Evolutionary conservation across 371 early-diverging fungal genomes (phyloP).

Genomic region (Mortierella sp.): DNA sequence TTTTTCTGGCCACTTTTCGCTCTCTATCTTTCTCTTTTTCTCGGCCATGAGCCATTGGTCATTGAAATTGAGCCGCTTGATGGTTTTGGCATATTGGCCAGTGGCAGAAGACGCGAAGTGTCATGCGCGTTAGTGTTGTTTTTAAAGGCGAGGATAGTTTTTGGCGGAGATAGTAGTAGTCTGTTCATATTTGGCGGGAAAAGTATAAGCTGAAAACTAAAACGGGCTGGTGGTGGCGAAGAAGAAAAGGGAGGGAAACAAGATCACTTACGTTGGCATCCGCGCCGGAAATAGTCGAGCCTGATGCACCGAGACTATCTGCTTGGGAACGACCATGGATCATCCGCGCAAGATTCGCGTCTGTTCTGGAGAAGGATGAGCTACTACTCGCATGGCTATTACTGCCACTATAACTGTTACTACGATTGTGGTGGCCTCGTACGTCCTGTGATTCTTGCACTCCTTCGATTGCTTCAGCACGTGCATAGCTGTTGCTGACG

Average conservation of each 20-base stretch:
- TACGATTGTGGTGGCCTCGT: constrained; percentile 2
- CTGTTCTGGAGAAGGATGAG: constrained; percentile 16
- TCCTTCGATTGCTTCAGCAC: not conserved
- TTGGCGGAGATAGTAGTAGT: too few relatives aligned
- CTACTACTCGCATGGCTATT: constrained; percentile 1
- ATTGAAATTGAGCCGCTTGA: too few relatives aligned
- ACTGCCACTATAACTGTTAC: constrained; percentile 3
- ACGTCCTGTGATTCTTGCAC: not conserved
- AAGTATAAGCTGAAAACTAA: too few relatives aligned
- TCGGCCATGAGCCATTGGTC: too few relatives aligned
- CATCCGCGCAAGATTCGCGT: not conserved
- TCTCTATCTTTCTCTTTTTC: too few relatives aligned
- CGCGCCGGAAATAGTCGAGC: not conserved
- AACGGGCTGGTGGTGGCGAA: not conserved
- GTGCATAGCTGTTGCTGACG: not conserved
- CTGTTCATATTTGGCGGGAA: constrained; percentile 1
- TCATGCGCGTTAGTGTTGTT: too few relatives aligned
- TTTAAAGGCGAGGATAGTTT: too few relatives aligned
- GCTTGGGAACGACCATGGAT: too few relatives aligned
- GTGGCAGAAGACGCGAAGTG: too few relatives aligned
- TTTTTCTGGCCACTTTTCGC: too few relatives aligned
- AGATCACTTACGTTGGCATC: constrained; percentile 4
- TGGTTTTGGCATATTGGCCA: too few relatives aligned
- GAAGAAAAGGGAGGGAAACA: too few relatives aligned
- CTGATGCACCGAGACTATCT: not conserved